A percentile compares a stretch with the other conserved stretches of the same genome.
Conservation (phyloP, 768 basidiomycete species). For the Agrocybe pediades region DNA sequence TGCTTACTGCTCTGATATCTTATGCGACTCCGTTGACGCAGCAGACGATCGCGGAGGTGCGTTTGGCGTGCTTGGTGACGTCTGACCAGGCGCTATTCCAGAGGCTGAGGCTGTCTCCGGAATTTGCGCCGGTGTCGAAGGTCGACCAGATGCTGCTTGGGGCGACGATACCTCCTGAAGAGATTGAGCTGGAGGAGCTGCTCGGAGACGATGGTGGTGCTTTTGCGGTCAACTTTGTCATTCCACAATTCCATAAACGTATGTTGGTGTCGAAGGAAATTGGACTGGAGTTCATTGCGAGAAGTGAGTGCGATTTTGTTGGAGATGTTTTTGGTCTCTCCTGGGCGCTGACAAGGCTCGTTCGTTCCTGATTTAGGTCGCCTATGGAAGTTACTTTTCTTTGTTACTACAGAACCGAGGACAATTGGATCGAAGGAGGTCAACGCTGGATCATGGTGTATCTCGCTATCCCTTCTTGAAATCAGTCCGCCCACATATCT, state of each 20-base stretch:
- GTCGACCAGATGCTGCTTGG: constrained; percentile 55
- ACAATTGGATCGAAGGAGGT: background rate
- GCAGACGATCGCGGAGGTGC: constrained; percentile 57
- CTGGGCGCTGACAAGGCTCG: background rate
- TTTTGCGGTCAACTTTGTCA: constrained; percentile 53
- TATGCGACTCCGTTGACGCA: constrained; percentile 47
- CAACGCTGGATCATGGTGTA: constrained; percentile 45
- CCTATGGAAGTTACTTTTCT: constrained; percentile 57
- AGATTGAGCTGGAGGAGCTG: constrained; percentile 55
- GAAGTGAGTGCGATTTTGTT: constrained; percentile 30
- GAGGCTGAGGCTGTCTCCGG: constrained; percentile 51
- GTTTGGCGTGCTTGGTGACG: constrained; percentile 64
- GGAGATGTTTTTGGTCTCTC: background rate
- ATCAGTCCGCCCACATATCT: constrained; percentile 61
- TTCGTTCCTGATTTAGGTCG: constrained; percentile 37
- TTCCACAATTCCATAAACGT: constrained; percentile 68
- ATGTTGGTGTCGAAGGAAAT: constrained; percentile 63
- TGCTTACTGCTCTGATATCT: constrained; percentile 52
- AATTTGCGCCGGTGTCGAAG: constrained; percentile 53
- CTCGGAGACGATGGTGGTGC: constrained; percentile 49
- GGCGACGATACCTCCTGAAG: constrained; percentile 47
- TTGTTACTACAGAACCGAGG: constrained; percentile 24
- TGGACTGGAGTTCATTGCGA: constrained; percentile 65
- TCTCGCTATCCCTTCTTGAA: constrained; percentile 53
- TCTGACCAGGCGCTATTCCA: constrained; percentile 66